phyloP scores from a whole-genome alignment of 495 filamentous ascomycete species.

The Aspergillus incahuasiensis region DNA sequence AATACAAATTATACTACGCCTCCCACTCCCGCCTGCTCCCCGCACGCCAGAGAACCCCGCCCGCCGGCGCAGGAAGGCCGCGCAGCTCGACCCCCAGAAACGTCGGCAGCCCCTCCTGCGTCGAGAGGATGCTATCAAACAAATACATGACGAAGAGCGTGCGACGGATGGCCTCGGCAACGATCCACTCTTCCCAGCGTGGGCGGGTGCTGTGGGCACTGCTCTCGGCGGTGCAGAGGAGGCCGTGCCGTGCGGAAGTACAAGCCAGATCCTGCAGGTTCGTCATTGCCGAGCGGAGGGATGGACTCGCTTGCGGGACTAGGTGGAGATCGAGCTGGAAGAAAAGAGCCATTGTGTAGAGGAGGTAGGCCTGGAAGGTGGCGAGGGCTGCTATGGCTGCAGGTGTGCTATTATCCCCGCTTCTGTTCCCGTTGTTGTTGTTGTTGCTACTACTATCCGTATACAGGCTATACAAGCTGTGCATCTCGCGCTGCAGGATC shows the following conservation, averaged over 20 bases:
- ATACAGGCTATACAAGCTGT: conserved; percentile 25
- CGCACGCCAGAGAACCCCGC: conserved; percentile 35
- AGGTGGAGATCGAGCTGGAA: conserved; percentile 22
- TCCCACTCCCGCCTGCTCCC: conserved; percentile 35
- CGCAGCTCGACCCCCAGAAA: conserved; percentile 41
- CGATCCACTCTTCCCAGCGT: conserved; percentile 47
- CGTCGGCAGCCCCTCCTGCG: conserved; percentile 39
- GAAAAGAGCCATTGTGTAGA: conserved; percentile 42
- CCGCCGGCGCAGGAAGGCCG: conserved; percentile 34
- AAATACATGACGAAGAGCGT: conserved; percentile 48
- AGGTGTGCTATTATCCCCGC: background rate
- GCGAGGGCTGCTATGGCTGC: conserved; percentile 23
- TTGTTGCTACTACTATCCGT: conserved; percentile 28
- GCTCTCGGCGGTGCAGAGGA: conserved; percentile 38
- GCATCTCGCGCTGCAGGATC: conserved; percentile 39
- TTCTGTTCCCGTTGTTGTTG: background rate
- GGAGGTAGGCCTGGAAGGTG: conserved; percentile 46
- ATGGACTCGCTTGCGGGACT: conserved; percentile 13
- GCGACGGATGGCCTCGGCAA: conserved; percentile 41
- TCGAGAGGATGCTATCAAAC: conserved; percentile 40
- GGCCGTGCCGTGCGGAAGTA: conserved; percentile 28
- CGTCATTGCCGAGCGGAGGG: conserved; percentile 39
- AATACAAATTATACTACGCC: conserved; percentile 21
- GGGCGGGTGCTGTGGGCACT: conserved; percentile 28
- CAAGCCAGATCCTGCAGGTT: conserved; percentile 44